phyloP scores from a whole-genome alignment of 2,329 filamentous ascomycete species.

The Microascus cirrosus region DNA sequence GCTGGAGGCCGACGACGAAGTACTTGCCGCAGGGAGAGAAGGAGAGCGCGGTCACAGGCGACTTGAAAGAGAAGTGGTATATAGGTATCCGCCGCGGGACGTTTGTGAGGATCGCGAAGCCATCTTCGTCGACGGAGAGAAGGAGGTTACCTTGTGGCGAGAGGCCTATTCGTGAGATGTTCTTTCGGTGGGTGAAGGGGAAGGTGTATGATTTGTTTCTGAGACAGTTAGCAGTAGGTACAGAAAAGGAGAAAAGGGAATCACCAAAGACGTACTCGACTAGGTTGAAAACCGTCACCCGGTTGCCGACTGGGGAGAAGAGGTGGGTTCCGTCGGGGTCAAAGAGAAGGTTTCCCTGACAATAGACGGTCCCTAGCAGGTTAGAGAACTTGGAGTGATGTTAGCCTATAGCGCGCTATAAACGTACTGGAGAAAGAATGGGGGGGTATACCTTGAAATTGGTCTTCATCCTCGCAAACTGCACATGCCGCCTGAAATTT shows the following conservation, averaged over 20 bases:
- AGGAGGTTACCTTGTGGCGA: slow-evolving; percentile 86
- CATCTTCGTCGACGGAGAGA: slow-evolving; percentile 88
- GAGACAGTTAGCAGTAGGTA: slow-evolving; percentile 1
- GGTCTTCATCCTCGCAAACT: slow-evolving; percentile 72
- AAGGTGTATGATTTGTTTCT: slow-evolving; percentile 84
- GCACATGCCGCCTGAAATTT: not conserved
- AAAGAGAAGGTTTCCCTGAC: slow-evolving; percentile 93
- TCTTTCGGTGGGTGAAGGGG: slow-evolving; percentile 85
- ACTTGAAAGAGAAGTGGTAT: slow-evolving; percentile 91
- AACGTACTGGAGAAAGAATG: not conserved
- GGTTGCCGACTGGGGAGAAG: slow-evolving; percentile 91
- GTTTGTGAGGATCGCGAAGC: slow-evolving; percentile 86
- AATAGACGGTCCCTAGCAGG: slow-evolving; percentile 94
- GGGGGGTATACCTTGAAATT: slow-evolving; percentile 72
- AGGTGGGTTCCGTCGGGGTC: slow-evolving; percentile 92
- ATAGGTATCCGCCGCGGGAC: slow-evolving; percentile 75
- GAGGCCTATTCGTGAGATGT: slow-evolving; percentile 79
- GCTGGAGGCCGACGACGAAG: slow-evolving; percentile 80
- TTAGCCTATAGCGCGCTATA: not conserved
- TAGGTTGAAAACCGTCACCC: slow-evolving; percentile 90
- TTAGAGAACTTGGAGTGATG: slow-evolving; percentile 79
- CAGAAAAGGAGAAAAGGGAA: not conserved
- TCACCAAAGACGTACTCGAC: slow-evolving; percentile 57
- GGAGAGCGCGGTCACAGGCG: slow-evolving; percentile 68
- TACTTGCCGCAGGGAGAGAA: slow-evolving; percentile 87